Conservation (phyloP, 495 filamentous ascomycete genomes). For the Aspergillus mulundensis region DNA sequence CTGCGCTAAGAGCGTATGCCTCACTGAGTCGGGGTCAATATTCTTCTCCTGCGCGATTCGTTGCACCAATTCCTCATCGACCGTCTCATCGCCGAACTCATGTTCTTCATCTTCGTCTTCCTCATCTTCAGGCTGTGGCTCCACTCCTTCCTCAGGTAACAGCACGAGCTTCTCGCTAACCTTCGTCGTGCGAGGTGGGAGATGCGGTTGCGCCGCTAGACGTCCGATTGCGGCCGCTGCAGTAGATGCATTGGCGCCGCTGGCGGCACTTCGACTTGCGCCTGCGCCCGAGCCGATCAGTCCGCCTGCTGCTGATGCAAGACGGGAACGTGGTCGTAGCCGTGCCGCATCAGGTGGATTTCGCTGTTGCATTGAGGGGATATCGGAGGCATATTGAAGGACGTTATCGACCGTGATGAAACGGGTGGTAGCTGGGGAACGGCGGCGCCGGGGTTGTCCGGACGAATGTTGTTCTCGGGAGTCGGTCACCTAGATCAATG, state of each 20-base stretch:
- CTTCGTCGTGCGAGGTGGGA: constrained; percentile 85
- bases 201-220: constrained; percentile 60
- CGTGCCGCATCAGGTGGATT: constrained; percentile 59
- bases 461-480: constrained; percentile 49
- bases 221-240: constrained; percentile 31
- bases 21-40: constrained; percentile 36
- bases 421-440: constrained; percentile 62
- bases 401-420: constrained; percentile 96
- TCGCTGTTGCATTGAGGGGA: constrained; percentile 90
- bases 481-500: constrained; percentile 53
- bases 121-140: constrained; percentile 32
- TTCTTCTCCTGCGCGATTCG: constrained; percentile 34
- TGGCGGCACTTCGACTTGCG: constrained; percentile 10
- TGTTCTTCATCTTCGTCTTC: constrained; percentile 48
- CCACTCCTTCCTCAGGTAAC: constrained; percentile 66
- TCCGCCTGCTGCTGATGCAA: constrained; percentile 36
- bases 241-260: constrained; percentile 13
- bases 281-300: constrained; percentile 24
- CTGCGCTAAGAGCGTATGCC: constrained; percentile 33
- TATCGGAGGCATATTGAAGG: constrained; percentile 88
- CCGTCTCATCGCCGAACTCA: constrained; percentile 44
- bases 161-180: constrained; percentile 92
- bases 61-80: constrained; percentile 45
- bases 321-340: constrained; percentile 41
- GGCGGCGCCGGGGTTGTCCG: constrained; percentile 31